A percentile compares a stretch with the other conserved stretches of the same genome.
Conservation (phyloP, 2,329 filamentous ascomycete species). For the Paramyrothecium roridum region DNA sequence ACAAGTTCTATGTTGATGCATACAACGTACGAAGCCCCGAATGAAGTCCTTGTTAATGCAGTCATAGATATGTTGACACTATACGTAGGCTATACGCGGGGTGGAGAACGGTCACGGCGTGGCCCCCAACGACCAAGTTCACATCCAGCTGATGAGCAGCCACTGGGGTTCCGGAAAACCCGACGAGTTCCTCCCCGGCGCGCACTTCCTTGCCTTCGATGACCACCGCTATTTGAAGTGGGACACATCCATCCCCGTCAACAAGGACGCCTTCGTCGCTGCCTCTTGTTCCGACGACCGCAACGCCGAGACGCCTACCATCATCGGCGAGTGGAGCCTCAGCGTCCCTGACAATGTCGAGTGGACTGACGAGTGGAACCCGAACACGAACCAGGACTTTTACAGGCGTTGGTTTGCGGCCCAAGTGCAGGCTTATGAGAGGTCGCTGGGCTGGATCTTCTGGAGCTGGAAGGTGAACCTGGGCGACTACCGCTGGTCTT, state of each 20-base stretch:
- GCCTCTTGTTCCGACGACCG: slow-evolving; percentile 47
- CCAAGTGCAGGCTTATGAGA: slow-evolving; percentile 18
- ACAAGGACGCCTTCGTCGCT: slow-evolving; percentile 39
- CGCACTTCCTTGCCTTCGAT: slow-evolving; percentile 48
- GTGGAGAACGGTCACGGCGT: slow-evolving; percentile 42
- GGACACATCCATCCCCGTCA: slow-evolving; percentile 25
- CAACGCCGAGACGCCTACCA: slow-evolving; percentile 33
- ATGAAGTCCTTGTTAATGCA: not conserved
- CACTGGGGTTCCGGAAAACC: slow-evolving; percentile 57
- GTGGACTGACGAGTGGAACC: slow-evolving; percentile 27
- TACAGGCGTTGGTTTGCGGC: slow-evolving; percentile 20
- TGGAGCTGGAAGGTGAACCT: slow-evolving; percentile 20
- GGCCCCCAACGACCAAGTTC: slow-evolving; percentile 38
- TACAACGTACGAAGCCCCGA: slow-evolving; percentile 8
- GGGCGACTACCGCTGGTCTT: slow-evolving; percentile 20
- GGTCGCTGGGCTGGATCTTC: slow-evolving; percentile 17
- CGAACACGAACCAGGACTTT: slow-evolving; percentile 15
- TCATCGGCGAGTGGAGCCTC: slow-evolving; percentile 59
- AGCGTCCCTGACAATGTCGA: slow-evolving; percentile 46
- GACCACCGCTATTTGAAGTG: slow-evolving; percentile 60
- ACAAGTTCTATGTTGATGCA: slow-evolving; percentile 15
- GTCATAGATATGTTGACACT: no score
- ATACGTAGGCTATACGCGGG: slow-evolving; percentile 36
- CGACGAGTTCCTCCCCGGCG: slow-evolving; percentile 36
- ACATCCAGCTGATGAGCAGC: slow-evolving; percentile 47